Percentiles rank a stretch among this genome's conserved stretches.
Evolutionary conservation across 1,284 basidiomycete genomes (phyloP).

Genomic region (Mycena citricolor): DNA sequence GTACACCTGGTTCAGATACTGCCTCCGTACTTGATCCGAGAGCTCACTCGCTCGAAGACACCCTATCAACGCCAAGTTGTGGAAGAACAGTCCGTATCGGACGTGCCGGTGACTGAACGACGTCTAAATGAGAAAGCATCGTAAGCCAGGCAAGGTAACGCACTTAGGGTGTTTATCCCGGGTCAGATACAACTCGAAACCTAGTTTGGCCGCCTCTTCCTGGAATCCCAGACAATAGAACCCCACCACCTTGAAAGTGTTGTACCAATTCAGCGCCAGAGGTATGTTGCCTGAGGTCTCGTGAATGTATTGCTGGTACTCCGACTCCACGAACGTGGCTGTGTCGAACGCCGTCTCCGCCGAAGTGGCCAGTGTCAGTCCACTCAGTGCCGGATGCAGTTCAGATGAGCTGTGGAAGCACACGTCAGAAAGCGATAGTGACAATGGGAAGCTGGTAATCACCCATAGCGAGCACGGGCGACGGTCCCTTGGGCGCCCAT

Average conservation of each 20-base stretch:
- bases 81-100: slow-evolving; percentile 67
- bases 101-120: slow-evolving; percentile 57
- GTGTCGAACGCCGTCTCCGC: slow-evolving; percentile 58
- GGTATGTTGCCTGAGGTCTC: slow-evolving; percentile 46
- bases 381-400: slow-evolving; percentile 64
- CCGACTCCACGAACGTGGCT: slow-evolving; percentile 55
- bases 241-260: slow-evolving; percentile 54
- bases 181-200: slow-evolving; percentile 58
- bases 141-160: slow-evolving; percentile 20
- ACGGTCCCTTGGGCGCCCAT: slow-evolving; percentile 56
- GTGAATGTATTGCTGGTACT: slow-evolving; percentile 47
- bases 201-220: slow-evolving; percentile 57
- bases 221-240: slow-evolving; percentile 60
- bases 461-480: slow-evolving; percentile 56
- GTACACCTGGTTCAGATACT: slow-evolving; percentile 56
- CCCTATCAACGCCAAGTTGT: slow-evolving; percentile 59
- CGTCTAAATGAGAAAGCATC: slow-evolving; percentile 3
- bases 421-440: slow-evolving; percentile 6
- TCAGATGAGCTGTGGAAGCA: slow-evolving; percentile 36
- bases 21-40: slow-evolving; percentile 34
- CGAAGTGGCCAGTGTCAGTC: slow-evolving; percentile 50
- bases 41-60: slow-evolving; percentile 49
- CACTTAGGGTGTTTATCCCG: slow-evolving; percentile 64
- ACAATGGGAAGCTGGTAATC: slow-evolving; percentile 16
- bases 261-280: slow-evolving; percentile 62